Evolutionary conservation across 306 rosid species (phyloP), one percentile per base, ranked within the genome.

Genomic region (Pterocarpus macrocarpus): DNA sequence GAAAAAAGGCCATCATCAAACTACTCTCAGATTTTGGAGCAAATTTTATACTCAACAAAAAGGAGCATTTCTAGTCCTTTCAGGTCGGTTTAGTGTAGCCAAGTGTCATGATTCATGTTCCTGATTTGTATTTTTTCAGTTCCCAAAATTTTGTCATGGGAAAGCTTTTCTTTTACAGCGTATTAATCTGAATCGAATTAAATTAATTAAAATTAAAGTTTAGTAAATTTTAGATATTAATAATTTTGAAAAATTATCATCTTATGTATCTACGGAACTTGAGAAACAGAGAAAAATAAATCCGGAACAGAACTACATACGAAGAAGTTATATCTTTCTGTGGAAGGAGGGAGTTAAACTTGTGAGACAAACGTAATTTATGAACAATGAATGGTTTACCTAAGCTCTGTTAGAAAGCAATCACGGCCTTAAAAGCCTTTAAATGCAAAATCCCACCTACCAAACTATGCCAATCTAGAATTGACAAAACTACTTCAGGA

Each of bases 1-100:
- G 83, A 47, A 80, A 83, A 75, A 76, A 32, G 58, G 22, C 55
- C 57, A 57, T 64, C 77, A 71, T 79, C 45, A 32, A 74, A 82
- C 77, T 52, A 81, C 84, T 55, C 38, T 52, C 52, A 6, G 7
- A 52, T 71, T 65, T 10, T 43, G 80, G 74, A 64, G 55, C 14
- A 76, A 34, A n/a, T 12, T 81, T 9, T 43, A 56, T n/a, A 36
- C 41, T 53, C 73, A 45, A 44, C 28, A 28, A 47, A 28, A 11
- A 52, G 35, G 53, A 9, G 22, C 16, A 36, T 43, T 64, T 56
- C 63, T 13, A 35, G 71, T 28, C 64, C 47, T 83, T 56, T 71
- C 22, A 68, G 2, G 5, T 39, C 62, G 17, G 8, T 63, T 36
- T 33, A 36, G 36, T 44, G 52, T 34, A 32, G 74, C 55, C 71